Evolutionary conservation across 345 rosid genomes (phyloP).

Genomic region (Salix suchowensis): DNA sequence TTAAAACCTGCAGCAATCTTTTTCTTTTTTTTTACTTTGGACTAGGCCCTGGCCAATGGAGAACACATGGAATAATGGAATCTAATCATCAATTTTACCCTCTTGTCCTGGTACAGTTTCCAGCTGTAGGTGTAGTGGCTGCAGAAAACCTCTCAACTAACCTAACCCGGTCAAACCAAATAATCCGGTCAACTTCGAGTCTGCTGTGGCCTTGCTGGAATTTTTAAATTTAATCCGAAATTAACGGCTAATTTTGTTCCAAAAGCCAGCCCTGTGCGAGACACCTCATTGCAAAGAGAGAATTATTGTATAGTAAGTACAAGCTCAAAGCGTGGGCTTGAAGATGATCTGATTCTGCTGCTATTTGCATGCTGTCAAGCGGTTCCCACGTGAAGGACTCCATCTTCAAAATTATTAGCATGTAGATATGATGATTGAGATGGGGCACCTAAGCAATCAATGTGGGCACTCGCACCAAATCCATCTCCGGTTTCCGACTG

Average conservation of each 20-base stretch:
- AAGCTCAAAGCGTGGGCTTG: neutral
- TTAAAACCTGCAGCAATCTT: slow-evolving; percentile 26
- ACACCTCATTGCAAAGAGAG: neutral
- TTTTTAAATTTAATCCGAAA: slow-evolving; percentile 18
- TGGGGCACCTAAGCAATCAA: slow-evolving; percentile 36
- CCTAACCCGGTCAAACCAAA: slow-evolving; percentile 26
- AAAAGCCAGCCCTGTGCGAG: neutral
- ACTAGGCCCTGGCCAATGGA: slow-evolving; percentile 14
- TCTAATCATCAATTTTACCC: slow-evolving; percentile 46
- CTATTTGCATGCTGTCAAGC: neutral
- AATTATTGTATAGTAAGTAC: neutral
- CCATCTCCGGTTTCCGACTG: slow-evolving; percentile 20
- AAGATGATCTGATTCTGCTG: slow-evolving; percentile 3
- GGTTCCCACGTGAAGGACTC: slow-evolving; percentile 20
- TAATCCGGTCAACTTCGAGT: slow-evolving; percentile 29
- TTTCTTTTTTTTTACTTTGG: slow-evolving; percentile 22
- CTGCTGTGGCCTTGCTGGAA: slow-evolving; percentile 33
- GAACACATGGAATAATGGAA: slow-evolving; percentile 51
- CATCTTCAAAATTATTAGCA: slow-evolving; percentile 9
- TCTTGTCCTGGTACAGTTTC: slow-evolving; percentile 41
- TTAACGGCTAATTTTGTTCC: slow-evolving; percentile 18
- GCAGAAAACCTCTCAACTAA: slow-evolving; percentile 5
- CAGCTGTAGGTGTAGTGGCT: slow-evolving; percentile 35
- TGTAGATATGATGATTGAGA: slow-evolving; percentile 28
- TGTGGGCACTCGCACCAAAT: slow-evolving; percentile 34